Percentiles rank a stretch among this genome's conserved stretches.
Conservation (phyloP, 305 asterid species). For the Solanum chacoense region DNA sequence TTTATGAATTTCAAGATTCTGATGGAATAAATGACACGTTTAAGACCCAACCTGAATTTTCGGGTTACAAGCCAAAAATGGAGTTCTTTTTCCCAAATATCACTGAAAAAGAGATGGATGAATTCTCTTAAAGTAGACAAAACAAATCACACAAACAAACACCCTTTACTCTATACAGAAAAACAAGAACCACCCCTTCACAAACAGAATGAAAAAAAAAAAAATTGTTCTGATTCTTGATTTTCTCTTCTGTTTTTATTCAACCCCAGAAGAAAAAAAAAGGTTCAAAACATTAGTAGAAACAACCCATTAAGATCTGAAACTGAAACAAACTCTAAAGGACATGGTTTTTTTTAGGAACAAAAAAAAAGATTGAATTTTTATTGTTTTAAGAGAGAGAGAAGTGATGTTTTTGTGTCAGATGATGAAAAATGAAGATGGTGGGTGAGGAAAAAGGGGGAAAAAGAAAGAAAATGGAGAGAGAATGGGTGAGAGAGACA, state of each 20-base stretch:
- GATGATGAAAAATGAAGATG: background rate
- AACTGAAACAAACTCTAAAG: background rate
- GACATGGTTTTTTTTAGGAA: background rate
- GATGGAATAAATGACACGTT: background rate
- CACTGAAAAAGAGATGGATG: background rate
- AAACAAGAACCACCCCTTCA: background rate
- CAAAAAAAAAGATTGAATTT: background rate
- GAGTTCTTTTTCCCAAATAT: background rate
- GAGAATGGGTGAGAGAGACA: background rate
- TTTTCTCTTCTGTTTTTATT: background rate
- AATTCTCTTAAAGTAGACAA: background rate
- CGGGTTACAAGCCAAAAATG: background rate
- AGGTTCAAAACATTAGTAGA: background rate
- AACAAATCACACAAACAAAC: background rate
- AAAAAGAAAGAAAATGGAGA: background rate
- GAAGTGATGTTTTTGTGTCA: background rate
- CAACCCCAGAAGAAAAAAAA: background rate
- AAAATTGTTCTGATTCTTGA: background rate
- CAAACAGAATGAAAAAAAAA: background rate
- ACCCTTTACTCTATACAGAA: background rate
- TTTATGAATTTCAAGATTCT: background rate
- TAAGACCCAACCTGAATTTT: background rate
- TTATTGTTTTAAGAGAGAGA: background rate
- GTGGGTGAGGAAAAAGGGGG: slow-evolving; percentile 12
- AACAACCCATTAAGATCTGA: slow-evolving; percentile 1